Evolutionary conservation across 768 basidiomycete genomes (phyloP), one percentile per base, ranked within the genome.

Genomic region (Piloderma croceum): DNA sequence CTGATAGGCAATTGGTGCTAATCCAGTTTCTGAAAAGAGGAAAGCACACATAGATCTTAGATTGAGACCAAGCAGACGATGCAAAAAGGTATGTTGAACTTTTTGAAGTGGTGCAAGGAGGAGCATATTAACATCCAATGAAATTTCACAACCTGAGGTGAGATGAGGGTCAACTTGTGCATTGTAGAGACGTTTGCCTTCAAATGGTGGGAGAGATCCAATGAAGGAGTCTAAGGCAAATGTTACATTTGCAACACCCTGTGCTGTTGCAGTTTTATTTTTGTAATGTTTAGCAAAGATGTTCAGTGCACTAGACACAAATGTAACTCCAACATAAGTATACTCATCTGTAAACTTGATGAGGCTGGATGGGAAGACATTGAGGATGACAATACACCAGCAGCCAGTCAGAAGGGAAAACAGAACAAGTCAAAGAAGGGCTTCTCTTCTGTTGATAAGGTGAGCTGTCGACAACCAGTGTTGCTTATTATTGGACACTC

Each of bases 91-190:
- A 24, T 18, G 31, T 39, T 59, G 60, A 3, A 57, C 44, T 17
- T 41, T 36, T 31, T 46, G 27, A 1, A 55, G 47, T 9, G 21
- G 23, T 2, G 23, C 29, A 2, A 57, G 20, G 21, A 34, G 34
- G 11, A 31, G 31, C 9, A 38, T 36, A 9, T 41, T 36, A 12
- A 34, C 36, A 41, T 57, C 55, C 6, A 45, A 38, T 18, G 41
- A 32, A 5, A 59, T 36, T 24, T 59, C 51, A 15, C 51, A 51
- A 11, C 42, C 39, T 3, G 29, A 29, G 15, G 25, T 40, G 5
- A 41, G 31, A 21, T 45, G 38, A 7, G 39, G 38, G 27, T 45
- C 44, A 15, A 45, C 44, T 10, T 37, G 34, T 17, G 42, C 45
- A 31, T 34, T 47, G 32, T 43, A 47, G 2, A 47, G 31, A 10